Evolutionary conservation across 495 filamentous ascomycete genomes (phyloP), one percentile per base, ranked within the genome.

Genomic region (Bombardia bombarda): DNA sequence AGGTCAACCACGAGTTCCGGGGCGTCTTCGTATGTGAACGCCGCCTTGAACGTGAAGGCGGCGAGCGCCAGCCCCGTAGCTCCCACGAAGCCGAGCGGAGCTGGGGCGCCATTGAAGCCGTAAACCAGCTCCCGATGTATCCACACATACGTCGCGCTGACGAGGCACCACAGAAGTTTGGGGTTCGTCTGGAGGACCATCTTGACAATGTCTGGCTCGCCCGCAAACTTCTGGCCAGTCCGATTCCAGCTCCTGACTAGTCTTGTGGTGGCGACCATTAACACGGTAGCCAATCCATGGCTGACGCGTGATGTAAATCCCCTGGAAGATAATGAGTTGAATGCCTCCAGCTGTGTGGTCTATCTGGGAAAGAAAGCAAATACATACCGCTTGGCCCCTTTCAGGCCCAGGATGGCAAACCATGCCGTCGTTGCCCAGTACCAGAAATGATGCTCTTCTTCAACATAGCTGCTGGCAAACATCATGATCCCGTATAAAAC

Each of bases 401-500:
- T 82, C 25, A 82, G 51, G 42, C 73, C 72, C 2, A 93, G 65
- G 46, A 77, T 74, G 33, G 75, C 64, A 32, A 86, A 65, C 89
- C 89, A 99, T 2, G 74, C 82, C 0, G 85, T 81, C 10, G 83
- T 78, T 14, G 77, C 58, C 89, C 90, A 95, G 61, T 97, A 96
- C 92, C 92, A 99, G 61, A 94, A 95, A 48, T 96, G 84, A 19
- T 97, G 92, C 57, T 99, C 92, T 62, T 99, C 92, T 57, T 99
- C 92, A 19, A 99, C 87, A 56, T 88, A 97, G 58, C 89, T 95
- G 60, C 86, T 94, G 22, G 90, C 89, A 63, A 97, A 97, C 88
- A 96, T 97, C 83, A 94, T 90, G 23, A 74, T 58, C 8, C 81
- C 78, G 58, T 95, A 94, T 0, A 75, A 56, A 1, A 82, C 7